phyloP scores from a whole-genome alignment of 2,329 filamentous ascomycete genomes.

The Verticillium albo-atrum region DNA sequence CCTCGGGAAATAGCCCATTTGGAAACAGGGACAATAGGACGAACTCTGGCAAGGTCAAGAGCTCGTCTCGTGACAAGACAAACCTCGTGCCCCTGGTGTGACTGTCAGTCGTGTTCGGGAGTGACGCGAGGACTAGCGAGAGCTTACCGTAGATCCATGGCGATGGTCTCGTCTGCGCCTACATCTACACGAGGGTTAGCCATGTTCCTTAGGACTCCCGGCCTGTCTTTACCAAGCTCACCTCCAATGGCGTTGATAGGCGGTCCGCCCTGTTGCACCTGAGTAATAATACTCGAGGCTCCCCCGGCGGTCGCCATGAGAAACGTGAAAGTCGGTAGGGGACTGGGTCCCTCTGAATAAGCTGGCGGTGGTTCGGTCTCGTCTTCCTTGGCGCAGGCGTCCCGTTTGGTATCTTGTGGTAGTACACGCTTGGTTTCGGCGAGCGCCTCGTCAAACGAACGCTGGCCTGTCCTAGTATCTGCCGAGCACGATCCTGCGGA shows the following conservation, averaged over 20 bases:
- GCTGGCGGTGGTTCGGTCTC: slow-evolving; percentile 93
- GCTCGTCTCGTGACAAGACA: slow-evolving; percentile 88
- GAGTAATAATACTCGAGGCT: slow-evolving; percentile 97
- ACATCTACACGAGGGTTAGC: slow-evolving; percentile 50
- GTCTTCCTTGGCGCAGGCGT: slow-evolving; percentile 68
- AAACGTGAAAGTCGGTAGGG: slow-evolving; percentile 88
- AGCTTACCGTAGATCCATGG: slow-evolving; percentile 83
- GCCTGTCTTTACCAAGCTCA: slow-evolving; percentile 31
- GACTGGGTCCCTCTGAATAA: slow-evolving; percentile 92
- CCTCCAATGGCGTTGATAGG: slow-evolving; percentile 87
- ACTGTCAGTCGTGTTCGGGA: slow-evolving; percentile 20
- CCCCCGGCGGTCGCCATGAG: slow-evolving; percentile 97
- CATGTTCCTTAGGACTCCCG: background rate
- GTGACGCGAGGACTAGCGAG: background rate
- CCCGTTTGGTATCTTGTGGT: slow-evolving; percentile 74
- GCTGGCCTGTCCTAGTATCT: slow-evolving; percentile 13
- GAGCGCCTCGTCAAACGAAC: slow-evolving; percentile 43
- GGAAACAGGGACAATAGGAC: slow-evolving; percentile 96
- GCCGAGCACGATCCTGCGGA: slow-evolving; percentile 21
- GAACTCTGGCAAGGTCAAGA: slow-evolving; percentile 93
- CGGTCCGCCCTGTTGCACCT: slow-evolving; percentile 91
- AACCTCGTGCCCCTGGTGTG: slow-evolving; percentile 77
- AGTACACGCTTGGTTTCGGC: slow-evolving; percentile 82
- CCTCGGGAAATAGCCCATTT: slow-evolving; percentile 95
- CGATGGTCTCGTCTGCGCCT: slow-evolving; percentile 88